These are phyloP conservation scores for Colletotrichum salicis DNA, from an alignment of 2,329 filamentous ascomycete species.

Conservation along the genomic window DNA sequence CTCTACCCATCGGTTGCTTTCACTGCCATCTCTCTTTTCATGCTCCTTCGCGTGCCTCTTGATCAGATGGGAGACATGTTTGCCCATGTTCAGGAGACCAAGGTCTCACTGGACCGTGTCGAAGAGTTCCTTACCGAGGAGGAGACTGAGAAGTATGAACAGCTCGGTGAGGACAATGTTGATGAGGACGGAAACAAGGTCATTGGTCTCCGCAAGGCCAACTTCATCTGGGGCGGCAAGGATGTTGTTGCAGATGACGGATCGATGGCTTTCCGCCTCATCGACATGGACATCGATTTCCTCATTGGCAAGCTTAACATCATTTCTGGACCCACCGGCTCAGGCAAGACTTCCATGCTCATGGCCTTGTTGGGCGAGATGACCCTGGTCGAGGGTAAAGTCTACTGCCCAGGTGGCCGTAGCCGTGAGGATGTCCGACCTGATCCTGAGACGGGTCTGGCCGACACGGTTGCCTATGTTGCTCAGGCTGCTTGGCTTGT, in stretches of 20 bases:
- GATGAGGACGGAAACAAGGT: slow-evolving; percentile 76
- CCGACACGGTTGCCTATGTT: slow-evolving; percentile 94
- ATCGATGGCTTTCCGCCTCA: slow-evolving; percentile 81
- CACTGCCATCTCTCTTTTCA: slow-evolving; percentile 95
- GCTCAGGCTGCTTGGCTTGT: slow-evolving; percentile 97
- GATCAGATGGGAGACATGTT: slow-evolving; percentile 99
- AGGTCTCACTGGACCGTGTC: slow-evolving; percentile 95
- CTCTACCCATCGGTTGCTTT: slow-evolving; percentile 94
- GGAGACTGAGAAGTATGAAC: slow-evolving; percentile 94
- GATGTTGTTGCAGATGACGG: slow-evolving; percentile 70
- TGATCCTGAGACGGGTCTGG: slow-evolving; percentile 85
- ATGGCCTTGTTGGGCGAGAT: slow-evolving; percentile 98
- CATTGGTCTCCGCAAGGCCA: slow-evolving; percentile 87
- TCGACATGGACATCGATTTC: slow-evolving; percentile 87
- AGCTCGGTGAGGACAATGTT: slow-evolving; percentile 77
- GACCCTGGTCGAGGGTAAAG: slow-evolving; percentile 82
- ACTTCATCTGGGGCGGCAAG: slow-evolving; percentile 87
- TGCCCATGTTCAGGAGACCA: slow-evolving; percentile 95
- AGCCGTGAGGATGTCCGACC: slow-evolving; percentile 86
- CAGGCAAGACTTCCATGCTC: slow-evolving; percentile 92
- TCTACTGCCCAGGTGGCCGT: slow-evolving; percentile 85
- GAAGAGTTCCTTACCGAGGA: slow-evolving; percentile 94
- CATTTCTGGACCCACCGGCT: slow-evolving; percentile 91
- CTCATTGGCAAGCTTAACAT: slow-evolving; percentile 88
- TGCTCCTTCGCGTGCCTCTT: slow-evolving; percentile 89